phyloP scores from a whole-genome alignment of 306 rosid genomes.

The Vigna mungo region DNA sequence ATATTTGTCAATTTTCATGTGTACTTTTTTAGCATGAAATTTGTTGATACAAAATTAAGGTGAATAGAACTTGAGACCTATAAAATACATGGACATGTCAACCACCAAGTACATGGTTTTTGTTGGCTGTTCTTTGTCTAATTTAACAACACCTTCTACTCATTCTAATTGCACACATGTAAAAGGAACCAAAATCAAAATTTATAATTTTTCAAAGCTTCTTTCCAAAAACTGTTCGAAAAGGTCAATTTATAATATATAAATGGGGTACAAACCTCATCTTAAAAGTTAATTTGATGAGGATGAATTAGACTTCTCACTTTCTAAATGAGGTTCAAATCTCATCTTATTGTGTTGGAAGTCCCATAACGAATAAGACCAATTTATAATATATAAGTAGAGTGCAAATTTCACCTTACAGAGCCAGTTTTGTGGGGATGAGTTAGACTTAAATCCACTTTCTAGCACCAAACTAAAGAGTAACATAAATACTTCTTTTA shows the following conservation, averaged over 20 bases:
- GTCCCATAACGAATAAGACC: no score
- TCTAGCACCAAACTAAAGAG: not conserved
- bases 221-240: no score
- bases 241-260: no score
- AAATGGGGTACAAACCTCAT: no score
- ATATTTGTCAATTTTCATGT: not conserved
- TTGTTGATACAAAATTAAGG: not conserved
- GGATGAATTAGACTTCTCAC: no score
- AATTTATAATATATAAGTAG: no score
- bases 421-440: no score
- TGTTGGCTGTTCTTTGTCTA: constrained; percentile 3
- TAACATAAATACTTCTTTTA: not conserved
- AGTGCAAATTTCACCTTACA: no score
- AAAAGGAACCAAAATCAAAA: not conserved
- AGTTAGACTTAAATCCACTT: no score
- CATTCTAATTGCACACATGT: not conserved
- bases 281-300: no score
- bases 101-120: constrained; percentile 5
- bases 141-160: not conserved
- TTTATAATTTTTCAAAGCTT: not conserved
- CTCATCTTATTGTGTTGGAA: no score
- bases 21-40: not conserved
- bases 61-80: constrained; percentile 12
- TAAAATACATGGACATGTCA: constrained; percentile 5
- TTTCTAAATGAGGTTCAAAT: no score